These are phyloP conservation scores for Globisporangium radiosum DNA, from an alignment of 352 stramenopile genomes.

Conservation along the genomic window DNA sequence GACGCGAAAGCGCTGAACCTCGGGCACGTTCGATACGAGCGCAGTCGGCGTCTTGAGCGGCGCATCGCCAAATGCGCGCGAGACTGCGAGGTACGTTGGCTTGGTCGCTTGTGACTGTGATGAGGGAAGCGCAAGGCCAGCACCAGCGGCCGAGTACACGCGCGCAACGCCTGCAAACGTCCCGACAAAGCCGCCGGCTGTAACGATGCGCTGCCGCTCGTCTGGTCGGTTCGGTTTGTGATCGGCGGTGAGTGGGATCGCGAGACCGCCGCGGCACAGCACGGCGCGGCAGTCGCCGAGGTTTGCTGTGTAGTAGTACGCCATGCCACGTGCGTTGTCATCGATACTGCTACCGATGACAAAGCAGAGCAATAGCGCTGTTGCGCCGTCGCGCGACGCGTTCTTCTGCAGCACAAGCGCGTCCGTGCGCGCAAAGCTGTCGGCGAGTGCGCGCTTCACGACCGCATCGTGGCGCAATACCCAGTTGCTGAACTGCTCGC, in stretches of 20 bases:
- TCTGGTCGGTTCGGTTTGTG: slow-evolving; percentile 47
- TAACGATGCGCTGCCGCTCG: slow-evolving; percentile 45
- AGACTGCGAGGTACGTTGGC: slow-evolving; percentile 45
- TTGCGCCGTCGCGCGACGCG: slow-evolving; percentile 36
- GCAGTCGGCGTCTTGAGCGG: slow-evolving; percentile 36
- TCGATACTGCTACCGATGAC: slow-evolving; percentile 12
- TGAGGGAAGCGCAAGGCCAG: slow-evolving; percentile 24
- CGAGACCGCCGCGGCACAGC: slow-evolving; percentile 34
- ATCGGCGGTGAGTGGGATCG: slow-evolving; percentile 38
- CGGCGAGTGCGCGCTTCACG: slow-evolving; percentile 26
- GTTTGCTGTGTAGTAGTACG: slow-evolving; percentile 53
- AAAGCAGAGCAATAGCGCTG: slow-evolving; percentile 48
- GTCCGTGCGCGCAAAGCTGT: slow-evolving; percentile 39
- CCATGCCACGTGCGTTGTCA: slow-evolving; percentile 8
- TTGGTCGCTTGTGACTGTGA: slow-evolving; percentile 7
- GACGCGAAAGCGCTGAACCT: slow-evolving; percentile 30
- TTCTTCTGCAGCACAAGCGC: slow-evolving; percentile 39
- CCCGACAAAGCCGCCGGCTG: slow-evolving; percentile 40
- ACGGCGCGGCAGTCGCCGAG: slow-evolving; percentile 60
- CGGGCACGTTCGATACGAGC: slow-evolving; percentile 48
- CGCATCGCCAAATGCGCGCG: slow-evolving; percentile 52
- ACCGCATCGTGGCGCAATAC: slow-evolving; percentile 16
- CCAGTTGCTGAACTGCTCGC: slow-evolving; percentile 19
- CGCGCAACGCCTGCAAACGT: slow-evolving; percentile 39
- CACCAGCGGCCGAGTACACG: slow-evolving; percentile 42